A percentile compares a stretch with the other conserved stretches of the same genome.
Conservation (phyloP, 306 rosid species). For the Purshia tridentata region DNA sequence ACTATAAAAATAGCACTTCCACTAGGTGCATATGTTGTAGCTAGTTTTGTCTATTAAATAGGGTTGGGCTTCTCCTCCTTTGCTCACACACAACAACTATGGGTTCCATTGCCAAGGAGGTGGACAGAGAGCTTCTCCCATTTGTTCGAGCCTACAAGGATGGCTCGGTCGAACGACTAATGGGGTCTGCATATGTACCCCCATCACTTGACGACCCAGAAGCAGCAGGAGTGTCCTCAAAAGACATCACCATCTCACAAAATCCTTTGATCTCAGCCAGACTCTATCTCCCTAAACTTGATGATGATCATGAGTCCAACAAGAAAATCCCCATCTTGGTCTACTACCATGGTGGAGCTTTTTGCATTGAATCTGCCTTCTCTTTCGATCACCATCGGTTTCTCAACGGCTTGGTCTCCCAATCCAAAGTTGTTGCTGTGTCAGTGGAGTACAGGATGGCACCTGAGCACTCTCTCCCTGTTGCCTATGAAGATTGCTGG, state of each 20-base stretch:
- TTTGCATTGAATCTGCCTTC: constrained; percentile 45
- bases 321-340: constrained; percentile 47
- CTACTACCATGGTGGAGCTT: constrained; percentile 53
- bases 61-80: no score
- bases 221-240: constrained; percentile 49
- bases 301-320: not conserved
- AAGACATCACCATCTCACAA: constrained; percentile 41
- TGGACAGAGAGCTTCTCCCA: constrained; percentile 37
- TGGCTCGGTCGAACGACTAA: constrained; percentile 47
- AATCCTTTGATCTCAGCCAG: constrained; percentile 45
- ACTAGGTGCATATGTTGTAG: no score
- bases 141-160: constrained; percentile 45
- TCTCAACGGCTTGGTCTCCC: constrained; percentile 41
- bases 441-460: constrained; percentile 56
- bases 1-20: not conserved
- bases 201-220: constrained; percentile 36
- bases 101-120: constrained; percentile 41
- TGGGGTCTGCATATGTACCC: constrained; percentile 33
- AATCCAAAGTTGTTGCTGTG: constrained; percentile 41
- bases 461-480: constrained; percentile 44
- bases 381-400: constrained; percentile 47
- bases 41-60: no score
- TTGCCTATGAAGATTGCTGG: constrained; percentile 47
- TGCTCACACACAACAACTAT: not conserved
- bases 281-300: constrained; percentile 38